Evolutionary conservation across 352 stramenopile genomes (phyloP).

Genomic region (Phytophthora sp.): DNA sequence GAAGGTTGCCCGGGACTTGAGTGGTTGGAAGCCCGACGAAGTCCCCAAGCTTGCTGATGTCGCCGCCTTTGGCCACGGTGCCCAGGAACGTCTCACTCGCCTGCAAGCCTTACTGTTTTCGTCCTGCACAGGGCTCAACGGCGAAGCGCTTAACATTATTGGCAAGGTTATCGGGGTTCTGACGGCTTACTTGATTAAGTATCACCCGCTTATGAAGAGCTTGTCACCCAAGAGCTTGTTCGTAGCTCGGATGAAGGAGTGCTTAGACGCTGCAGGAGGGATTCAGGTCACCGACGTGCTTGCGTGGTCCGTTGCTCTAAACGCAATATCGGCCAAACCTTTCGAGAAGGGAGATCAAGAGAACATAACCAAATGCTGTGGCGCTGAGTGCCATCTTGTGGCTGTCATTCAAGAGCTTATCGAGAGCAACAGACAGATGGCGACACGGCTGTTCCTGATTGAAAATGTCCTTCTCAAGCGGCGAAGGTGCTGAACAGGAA

Average conservation of each 20-base stretch:
- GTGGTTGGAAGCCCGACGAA: slow-evolving; percentile 21
- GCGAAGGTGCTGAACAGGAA: no score
- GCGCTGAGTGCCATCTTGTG: no score
- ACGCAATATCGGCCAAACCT: no score
- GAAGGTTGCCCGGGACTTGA: slow-evolving; percentile 10
- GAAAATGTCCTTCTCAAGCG: no score
- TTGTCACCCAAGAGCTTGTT: not conserved
- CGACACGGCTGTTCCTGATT: no score
- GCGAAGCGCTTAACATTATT: slow-evolving; percentile 19
- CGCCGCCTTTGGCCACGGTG: not conserved
- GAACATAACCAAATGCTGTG: no score
- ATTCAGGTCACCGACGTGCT: not conserved
- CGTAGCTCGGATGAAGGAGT: slow-evolving; percentile 8
- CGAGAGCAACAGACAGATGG: no score
- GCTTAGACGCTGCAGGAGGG: not conserved
- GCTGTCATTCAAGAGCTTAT: no score
- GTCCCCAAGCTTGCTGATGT: slow-evolving; percentile 4
- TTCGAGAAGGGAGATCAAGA: no score
- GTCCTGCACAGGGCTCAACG: slow-evolving; percentile 5
- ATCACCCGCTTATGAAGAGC: slow-evolving; percentile 10
- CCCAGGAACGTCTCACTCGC: not conserved
- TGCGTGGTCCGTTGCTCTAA: no score
- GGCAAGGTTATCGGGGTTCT: slow-evolving; percentile 18
- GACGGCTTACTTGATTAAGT: slow-evolving; percentile 16
- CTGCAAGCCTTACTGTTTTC: slow-evolving; percentile 17